Evolutionary conservation across 129 eudicot genomes (phyloP), one percentile per base, ranked within the genome.

Genomic region (Glebionis coronaria): DNA sequence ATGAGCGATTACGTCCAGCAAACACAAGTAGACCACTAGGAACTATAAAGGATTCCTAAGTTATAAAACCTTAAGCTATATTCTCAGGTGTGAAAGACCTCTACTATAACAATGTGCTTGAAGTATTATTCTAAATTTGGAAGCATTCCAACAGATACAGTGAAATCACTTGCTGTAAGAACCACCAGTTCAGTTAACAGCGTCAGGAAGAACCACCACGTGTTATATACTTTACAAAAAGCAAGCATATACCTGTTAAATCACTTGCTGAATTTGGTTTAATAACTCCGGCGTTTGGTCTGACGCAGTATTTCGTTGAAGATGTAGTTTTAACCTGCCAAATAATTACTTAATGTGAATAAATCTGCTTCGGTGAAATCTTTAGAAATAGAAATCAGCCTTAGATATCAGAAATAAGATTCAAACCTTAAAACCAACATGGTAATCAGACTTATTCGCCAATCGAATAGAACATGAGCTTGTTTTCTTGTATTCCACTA

Each of bases 401-500:
- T 57, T 25, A 46, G 12, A 67, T 27, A 60, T 68, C 21, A 29
- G 49, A 65, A 72, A 46, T 21, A 65, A 44, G 42, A 20, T 66
- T 14, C 45, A 44, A 44, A 56, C 69, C 72, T 76, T 83, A 68
- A 83, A 86, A 57, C 89, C 94, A 53, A 86, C 88, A 80, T 76
- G 76, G 66, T 69, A 65, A 63, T 73, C 73, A 13, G 89, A 74
- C 75, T 78, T 81, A 61, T 86, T 86, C 63, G 65, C 51, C 70
- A 83, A 76, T 44, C 79, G 84, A 61, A 86, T 62, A 66, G 77
- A 74, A 76, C 89, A 83, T 12, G 82, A 67, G 78, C 82, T 74
- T 65, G 83, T 86, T 74, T 86, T 86, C 79, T 76, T 79, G 67
- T 67, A 65, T 71, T 86, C 89, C 75, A 83, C 94, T 86, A 61